Conservation (phyloP, 208 protist genomes). For the Novymonas esmeraldas region DNA sequence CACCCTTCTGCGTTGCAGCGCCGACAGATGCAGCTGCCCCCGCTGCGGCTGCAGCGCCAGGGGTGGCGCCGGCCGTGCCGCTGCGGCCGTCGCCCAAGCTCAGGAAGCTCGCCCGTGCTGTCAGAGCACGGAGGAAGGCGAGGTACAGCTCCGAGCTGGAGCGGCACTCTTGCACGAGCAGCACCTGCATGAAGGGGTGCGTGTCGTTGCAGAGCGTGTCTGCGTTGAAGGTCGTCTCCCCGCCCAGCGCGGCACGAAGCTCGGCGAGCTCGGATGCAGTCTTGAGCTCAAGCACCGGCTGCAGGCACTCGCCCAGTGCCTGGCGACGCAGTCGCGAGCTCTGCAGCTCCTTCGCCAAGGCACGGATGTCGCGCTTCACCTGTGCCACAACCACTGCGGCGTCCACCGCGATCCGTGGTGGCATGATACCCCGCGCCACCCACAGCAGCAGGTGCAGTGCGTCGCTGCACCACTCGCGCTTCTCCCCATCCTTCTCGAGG, state of each 20-base stretch:
- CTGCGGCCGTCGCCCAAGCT: neutral
- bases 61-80: neutral
- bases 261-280: conserved; percentile 44
- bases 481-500: conserved; percentile 44
- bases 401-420: conserved; percentile 75
- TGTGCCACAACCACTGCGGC: conserved; percentile 63
- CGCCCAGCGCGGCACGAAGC: conserved; percentile 52
- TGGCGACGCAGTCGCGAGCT: conserved; percentile 64
- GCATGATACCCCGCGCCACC: conserved; percentile 53
- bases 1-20: neutral
- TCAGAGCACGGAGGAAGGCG: conserved; percentile 53
- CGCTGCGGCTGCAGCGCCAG: neutral
- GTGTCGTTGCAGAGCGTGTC: conserved; percentile 36
- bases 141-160: conserved; percentile 59
- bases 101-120: conserved; percentile 26
- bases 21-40: neutral
- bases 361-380: conserved; percentile 58
- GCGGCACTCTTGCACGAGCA: conserved; percentile 76
- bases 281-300: conserved; percentile 72
- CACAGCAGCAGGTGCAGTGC: conserved; percentile 54
- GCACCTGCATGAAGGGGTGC: conserved; percentile 66
- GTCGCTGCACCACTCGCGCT: conserved; percentile 34
- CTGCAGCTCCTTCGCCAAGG: conserved; percentile 60
- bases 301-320: conserved; percentile 66
- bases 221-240: conserved; percentile 71